These are phyloP conservation scores for Chlorophyllum brunneum DNA, from an alignment of 768 basidiomycete genomes.

Conservation along the genomic window DNA sequence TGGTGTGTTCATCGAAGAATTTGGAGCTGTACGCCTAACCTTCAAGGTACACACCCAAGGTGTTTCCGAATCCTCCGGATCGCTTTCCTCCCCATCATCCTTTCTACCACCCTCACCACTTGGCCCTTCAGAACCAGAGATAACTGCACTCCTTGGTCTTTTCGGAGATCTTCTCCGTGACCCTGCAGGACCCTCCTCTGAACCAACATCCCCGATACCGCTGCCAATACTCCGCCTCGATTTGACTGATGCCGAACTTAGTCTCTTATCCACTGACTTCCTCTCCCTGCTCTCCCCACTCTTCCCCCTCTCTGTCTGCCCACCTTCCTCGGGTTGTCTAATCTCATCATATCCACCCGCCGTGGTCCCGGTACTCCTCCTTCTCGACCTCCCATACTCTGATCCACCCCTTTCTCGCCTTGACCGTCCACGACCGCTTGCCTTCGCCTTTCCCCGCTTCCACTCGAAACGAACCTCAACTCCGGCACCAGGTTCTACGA, in stretches of 20 bases:
- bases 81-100: conserved; percentile 76
- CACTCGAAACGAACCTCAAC: conserved; percentile 82
- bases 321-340: conserved; percentile 4
- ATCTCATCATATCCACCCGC: background rate
- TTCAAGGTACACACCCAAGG: conserved; percentile 92
- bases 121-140: conserved; percentile 5
- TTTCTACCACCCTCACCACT: conserved; percentile 19
- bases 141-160: conserved; percentile 2
- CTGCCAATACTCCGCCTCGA: conserved; percentile 37
- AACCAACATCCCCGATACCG: conserved; percentile 18
- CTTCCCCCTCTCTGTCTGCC: background rate
- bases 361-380: background rate
- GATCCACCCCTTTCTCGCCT: conserved; percentile 21
- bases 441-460: conserved; percentile 49
- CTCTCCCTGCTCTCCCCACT: conserved; percentile 6
- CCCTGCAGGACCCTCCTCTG: conserved; percentile 27
- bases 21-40: conserved; percentile 40
- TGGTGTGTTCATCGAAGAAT: conserved; percentile 12
- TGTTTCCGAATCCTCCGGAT: conserved; percentile 95
- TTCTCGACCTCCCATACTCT: conserved; percentile 15
- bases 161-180: conserved; percentile 15
- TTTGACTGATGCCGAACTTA: conserved; percentile 22
- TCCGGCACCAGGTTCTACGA: conserved; percentile 26
- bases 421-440: conserved; percentile 20
- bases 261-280: conserved; percentile 19